Conservation (phyloP, 352 stramenopile genomes). For the Pythium insidiosum region DNA sequence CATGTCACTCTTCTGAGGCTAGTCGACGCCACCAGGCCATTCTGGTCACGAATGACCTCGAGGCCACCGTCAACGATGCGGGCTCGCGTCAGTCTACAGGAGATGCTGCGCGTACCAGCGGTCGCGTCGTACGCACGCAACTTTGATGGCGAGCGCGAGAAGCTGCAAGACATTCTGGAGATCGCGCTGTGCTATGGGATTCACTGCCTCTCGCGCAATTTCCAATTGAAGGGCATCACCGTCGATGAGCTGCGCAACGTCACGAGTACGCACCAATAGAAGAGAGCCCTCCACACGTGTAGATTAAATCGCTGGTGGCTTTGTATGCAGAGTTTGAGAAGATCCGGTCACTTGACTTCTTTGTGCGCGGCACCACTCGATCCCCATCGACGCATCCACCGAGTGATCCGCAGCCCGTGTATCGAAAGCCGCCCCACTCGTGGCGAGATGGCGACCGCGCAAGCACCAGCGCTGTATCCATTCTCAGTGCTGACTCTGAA, state of each 20-base stretch:
- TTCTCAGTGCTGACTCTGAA: neutral
- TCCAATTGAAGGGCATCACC: slow-evolving; percentile 51
- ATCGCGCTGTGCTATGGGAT: slow-evolving; percentile 67
- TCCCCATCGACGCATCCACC: neutral
- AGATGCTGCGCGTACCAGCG: slow-evolving; percentile 18
- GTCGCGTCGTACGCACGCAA: slow-evolving; percentile 67
- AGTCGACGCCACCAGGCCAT: neutral
- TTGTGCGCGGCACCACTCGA: slow-evolving; percentile 35
- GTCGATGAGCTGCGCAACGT: slow-evolving; percentile 47
- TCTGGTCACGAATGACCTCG: slow-evolving; percentile 9
- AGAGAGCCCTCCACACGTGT: no score
- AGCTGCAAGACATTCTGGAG: slow-evolving; percentile 54
- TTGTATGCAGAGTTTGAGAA: slow-evolving; percentile 30
- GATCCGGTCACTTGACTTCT: slow-evolving; percentile 46
- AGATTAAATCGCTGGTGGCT: no score
- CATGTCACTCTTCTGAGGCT: slow-evolving; percentile 2
- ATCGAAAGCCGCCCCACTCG: slow-evolving; percentile 47
- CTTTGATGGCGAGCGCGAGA: slow-evolving; percentile 37
- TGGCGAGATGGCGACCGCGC: slow-evolving; percentile 54
- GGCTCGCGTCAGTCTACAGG: slow-evolving; percentile 11
- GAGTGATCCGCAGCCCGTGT: slow-evolving; percentile 19
- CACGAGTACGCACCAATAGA: slow-evolving; percentile 42
- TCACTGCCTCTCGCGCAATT: slow-evolving; percentile 54
- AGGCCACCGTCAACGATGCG: neutral
- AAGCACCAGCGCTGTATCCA: slow-evolving; percentile 1